Base-by-base conservation (phyloP, 306 rosid genomes). In the Ochetophila trinervis region DNA sequence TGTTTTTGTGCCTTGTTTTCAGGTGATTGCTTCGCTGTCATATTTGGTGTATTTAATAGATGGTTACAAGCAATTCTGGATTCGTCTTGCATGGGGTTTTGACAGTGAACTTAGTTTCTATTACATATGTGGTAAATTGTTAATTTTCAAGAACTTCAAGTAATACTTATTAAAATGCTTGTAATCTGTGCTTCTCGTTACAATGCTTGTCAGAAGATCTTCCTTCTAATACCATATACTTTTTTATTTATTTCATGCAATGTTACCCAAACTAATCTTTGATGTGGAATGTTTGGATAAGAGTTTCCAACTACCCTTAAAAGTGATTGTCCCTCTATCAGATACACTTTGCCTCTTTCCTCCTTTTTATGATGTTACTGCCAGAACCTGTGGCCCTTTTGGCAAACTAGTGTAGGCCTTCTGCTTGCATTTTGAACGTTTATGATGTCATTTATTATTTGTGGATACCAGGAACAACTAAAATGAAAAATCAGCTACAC, bases 11-110 rank as follows among this genome's bases (percentile, higher is more conserved):
- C 54, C 67, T 69, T 70, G 7, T 55, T 8, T 81, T 66, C 82
- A 93, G 99, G 87, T 93, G 73, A 93, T 93, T 78, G 70, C 96
- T 64, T 81, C 86, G 22, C 78, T 93, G 74, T 88, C 96, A 36
- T 93, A 93, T 75, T 77, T 90, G 95, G 91, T 83, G 75, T 86
- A 72, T 77, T 75, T 90, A 72, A 78, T 90, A 37, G 99, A 93
- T 86, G 86, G 88, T 76, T 83, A 68, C 81, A 85, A 84, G 80
- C 84, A 90, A 60, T 72, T 73, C 80, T 93, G 99, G 99, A 91
- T 93, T 76, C 95, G 91, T 47, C 80, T 66, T 79, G 81, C 92
- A 10, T 93, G 99, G 97, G 90, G 86, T 76, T 90, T 87, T 59
- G 94, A 88, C 57, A 93, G 84, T 67, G 87, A 71, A 57, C 69